phyloP scores from a whole-genome alignment of 441 rosid species.

The Mallotus japonicus region DNA sequence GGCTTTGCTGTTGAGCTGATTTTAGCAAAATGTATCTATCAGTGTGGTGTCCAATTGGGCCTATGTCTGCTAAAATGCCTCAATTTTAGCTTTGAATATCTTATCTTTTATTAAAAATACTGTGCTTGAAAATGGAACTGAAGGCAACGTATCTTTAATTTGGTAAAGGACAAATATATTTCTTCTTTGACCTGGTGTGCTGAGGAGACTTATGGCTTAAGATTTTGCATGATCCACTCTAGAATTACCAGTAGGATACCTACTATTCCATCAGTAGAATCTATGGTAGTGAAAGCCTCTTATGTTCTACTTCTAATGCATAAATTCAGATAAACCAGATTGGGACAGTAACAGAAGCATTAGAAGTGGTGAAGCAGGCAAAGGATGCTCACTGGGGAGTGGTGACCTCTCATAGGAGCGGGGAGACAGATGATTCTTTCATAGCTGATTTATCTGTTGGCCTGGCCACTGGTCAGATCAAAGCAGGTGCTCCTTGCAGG shows the following conservation, averaged over 20 bases:
- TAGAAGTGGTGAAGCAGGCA: constrained; percentile 86
- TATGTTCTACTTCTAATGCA: constrained; percentile 8
- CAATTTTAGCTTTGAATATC: background rate
- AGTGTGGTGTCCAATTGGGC: background rate
- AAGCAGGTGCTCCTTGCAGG: constrained; percentile 98
- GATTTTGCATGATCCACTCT: background rate
- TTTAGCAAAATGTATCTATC: background rate
- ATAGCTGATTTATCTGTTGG: constrained; percentile 91
- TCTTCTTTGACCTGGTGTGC: background rate
- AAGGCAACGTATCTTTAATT: no score
- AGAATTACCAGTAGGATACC: background rate
- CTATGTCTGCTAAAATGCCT: background rate
- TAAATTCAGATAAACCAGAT: constrained; percentile 79
- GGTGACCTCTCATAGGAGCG: constrained; percentile 80
- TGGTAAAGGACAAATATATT: background rate
- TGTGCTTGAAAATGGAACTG: no score
- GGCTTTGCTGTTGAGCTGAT: background rate
- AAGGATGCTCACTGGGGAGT: constrained; percentile 93
- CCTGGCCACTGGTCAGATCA: constrained; percentile 74
- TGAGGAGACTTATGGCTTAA: constrained; percentile 2
- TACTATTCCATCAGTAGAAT: background rate
- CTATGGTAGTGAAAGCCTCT: background rate
- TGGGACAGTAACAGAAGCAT: constrained; percentile 92
- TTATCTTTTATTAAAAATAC: no score
- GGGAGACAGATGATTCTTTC: constrained; percentile 91